Base-by-base conservation (phyloP, 1,284 basidiomycete species). In the Stereum hirsutum region DNA sequence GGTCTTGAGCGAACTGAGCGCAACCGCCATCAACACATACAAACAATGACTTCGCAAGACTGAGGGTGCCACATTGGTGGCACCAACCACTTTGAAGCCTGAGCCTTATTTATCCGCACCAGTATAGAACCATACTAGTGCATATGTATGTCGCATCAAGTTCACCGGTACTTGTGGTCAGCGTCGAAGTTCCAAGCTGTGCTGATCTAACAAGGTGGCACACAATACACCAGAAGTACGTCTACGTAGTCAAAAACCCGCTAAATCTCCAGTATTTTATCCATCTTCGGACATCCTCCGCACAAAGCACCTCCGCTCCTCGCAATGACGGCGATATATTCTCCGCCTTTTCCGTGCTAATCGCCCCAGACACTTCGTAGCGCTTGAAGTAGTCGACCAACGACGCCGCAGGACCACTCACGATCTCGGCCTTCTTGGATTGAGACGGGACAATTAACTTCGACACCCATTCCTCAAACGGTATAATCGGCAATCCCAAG, bases 401-500 rank as follows among this genome's bases (percentile, higher is more conserved):
- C 26, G 19, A 17, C 35, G 26, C 7, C 37, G 36, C 43, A 14
- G 43, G 27, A 7, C 5, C 11, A 5, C n/a, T 21, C 20, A 14
- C n/a, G 21, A 10, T 8, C 19, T 35, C 33, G 17, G 14, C 33
- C n/a, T 24, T 38, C 12, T n/a, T 26, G 4, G 4, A 23, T 21
- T 5, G 6, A 24, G 23, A 14, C 8, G 36, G 21, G 21, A 11
- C 30, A 6, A 21, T 27, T 38, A 44, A 24, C 28, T 26, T 26
- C 38, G 46, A 44, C 5, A 56, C 12, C 57, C 57, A 60, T 23
- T 60, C 55, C 4, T 25, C 33, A 41, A 49, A 58, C 12, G 54
- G 46, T 4, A 57, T 53, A 17, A 51, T 39, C 10, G 54, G 51
- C 2, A 59, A 30, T 17, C 32, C 43, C 23, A 58, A 48, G 6